Evolutionary conservation across 495 filamentous ascomycete genomes (phyloP).

Genomic region (Penicillium antarcticum): DNA sequence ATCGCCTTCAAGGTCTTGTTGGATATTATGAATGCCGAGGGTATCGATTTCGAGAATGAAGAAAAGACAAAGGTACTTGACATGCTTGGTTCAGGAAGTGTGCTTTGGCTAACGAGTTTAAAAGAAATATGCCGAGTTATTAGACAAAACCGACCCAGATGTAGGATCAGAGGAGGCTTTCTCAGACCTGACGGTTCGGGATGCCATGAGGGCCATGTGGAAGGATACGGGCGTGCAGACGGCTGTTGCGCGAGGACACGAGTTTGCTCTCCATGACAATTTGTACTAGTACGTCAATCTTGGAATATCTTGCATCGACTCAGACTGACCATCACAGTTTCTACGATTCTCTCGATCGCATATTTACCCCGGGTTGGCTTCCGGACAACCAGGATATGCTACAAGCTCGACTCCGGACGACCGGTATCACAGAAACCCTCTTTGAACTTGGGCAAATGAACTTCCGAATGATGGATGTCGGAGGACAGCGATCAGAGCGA

Average conservation of each 20-base stretch:
- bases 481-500: slow-evolving; percentile 92
- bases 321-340: slow-evolving; percentile 58
- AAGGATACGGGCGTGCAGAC: slow-evolving; percentile 76
- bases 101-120: slow-evolving; percentile 9
- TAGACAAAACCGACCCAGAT: slow-evolving; percentile 59
- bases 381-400: slow-evolving; percentile 97
- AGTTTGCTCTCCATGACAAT: slow-evolving; percentile 96
- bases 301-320: not conserved
- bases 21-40: slow-evolving; percentile 88
- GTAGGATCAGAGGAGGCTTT: slow-evolving; percentile 73
- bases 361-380: slow-evolving; percentile 83
- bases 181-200: slow-evolving; percentile 60
- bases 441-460: slow-evolving; percentile 94
- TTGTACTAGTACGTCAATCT: slow-evolving; percentile 75
- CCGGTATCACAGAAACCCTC: slow-evolving; percentile 94
- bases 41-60: slow-evolving; percentile 69
- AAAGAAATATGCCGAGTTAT: slow-evolving; percentile 29
- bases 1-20: slow-evolving; percentile 85
- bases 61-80: slow-evolving; percentile 64
- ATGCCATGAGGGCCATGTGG: slow-evolving; percentile 83
- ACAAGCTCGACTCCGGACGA: slow-evolving; percentile 87
- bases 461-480: slow-evolving; percentile 99
- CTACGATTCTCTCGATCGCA: slow-evolving; percentile 82
- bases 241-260: slow-evolving; percentile 85
- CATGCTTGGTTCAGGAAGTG: not conserved